Evolutionary conservation across 495 filamentous ascomycete genomes (phyloP), one percentile per base, ranked within the genome.

Genomic region (Xanthoparmelia taractica): DNA sequence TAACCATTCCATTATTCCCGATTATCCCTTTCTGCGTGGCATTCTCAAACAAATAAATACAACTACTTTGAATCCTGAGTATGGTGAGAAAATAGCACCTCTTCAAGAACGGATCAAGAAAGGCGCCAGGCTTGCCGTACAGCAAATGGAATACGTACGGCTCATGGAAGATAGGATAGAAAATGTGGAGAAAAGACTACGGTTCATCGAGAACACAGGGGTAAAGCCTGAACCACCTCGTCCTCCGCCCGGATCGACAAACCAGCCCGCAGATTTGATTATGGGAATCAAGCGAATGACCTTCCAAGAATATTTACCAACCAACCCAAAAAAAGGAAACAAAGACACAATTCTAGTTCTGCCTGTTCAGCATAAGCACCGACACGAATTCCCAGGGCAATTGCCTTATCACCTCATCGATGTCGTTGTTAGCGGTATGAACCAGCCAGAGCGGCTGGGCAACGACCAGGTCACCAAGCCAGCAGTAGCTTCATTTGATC

Each of bases 161-260:
- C 59, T 52, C 33, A 34, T 61, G 29, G 59, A 61, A 23, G 59
- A 61, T 25, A 61, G 59, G 33, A 61, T 61, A 31, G 6, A 3
- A 17, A 20, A 58, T 20, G 8, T 58, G 11, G 56, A 58, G 20
- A 40, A 25, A 10, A 36, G 56, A 25, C n/a, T 58, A 8, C 34
- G 10, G 17, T 3, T 15, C 34, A 38, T 58, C 11, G 56, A 58
- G 13, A 5, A 18, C 3, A 37, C 13, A n/a, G 55, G 33, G 10
- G 23, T 38, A 3, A 1, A 25, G 17, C 36, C 36, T 8, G 33
- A 40, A 25, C 2, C 20, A 40, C n/a, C 36, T 25, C 1, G 34
- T 27, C 20, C 13, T 27, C n/a, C 23, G 17, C 33, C 18, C 18
- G 29, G n/a, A n/a, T 15, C 13, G 23, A 50, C 23, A 25, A 50